Evolutionary conservation across 1,139 yeast genomes (phyloP).

Genomic region (Pichia sp.): DNA sequence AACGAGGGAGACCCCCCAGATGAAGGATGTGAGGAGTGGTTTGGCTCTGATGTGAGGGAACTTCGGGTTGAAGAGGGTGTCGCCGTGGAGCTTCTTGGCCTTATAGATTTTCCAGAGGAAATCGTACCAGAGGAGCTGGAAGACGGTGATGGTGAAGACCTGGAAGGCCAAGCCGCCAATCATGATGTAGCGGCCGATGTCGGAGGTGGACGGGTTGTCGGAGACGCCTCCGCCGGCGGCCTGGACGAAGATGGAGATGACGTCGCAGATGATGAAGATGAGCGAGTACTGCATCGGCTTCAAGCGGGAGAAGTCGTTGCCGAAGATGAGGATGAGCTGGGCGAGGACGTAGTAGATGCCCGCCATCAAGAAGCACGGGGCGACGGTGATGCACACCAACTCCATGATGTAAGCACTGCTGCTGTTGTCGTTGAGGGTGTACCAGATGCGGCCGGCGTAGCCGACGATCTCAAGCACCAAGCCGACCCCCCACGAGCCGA

Average conservation of each 20-base stretch:
- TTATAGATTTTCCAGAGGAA: conserved; percentile 46
- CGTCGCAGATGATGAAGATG: conserved; percentile 34
- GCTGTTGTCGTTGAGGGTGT: conserved; percentile 39
- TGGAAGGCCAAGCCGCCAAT: conserved; percentile 80
- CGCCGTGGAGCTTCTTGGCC: conserved; percentile 27
- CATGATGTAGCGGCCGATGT: conserved; percentile 44
- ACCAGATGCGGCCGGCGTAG: conserved; percentile 55
- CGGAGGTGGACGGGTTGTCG: neutral
- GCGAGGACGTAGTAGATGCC: conserved; percentile 78
- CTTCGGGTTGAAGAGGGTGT: conserved; percentile 35
- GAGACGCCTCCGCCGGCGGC: conserved; percentile 83
- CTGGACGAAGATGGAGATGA: conserved; percentile 60
- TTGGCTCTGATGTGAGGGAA: conserved; percentile 41
- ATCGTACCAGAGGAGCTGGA: conserved; percentile 52
- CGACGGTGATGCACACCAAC: conserved; percentile 66
- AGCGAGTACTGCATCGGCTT: conserved; percentile 79
- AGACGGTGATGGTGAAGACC: conserved; percentile 66
- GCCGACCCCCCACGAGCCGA: conserved; percentile 57
- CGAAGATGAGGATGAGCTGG: conserved; percentile 66
- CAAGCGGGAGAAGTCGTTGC: conserved; percentile 55
- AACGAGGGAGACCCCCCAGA: conserved; percentile 48
- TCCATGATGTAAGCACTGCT: conserved; percentile 55
- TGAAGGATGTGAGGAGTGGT: conserved; percentile 44
- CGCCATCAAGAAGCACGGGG: conserved; percentile 88
- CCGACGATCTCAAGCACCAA: conserved; percentile 65